Conservation (phyloP, 2,329 filamentous ascomycete species). For the Fusarium foetens region DNA sequence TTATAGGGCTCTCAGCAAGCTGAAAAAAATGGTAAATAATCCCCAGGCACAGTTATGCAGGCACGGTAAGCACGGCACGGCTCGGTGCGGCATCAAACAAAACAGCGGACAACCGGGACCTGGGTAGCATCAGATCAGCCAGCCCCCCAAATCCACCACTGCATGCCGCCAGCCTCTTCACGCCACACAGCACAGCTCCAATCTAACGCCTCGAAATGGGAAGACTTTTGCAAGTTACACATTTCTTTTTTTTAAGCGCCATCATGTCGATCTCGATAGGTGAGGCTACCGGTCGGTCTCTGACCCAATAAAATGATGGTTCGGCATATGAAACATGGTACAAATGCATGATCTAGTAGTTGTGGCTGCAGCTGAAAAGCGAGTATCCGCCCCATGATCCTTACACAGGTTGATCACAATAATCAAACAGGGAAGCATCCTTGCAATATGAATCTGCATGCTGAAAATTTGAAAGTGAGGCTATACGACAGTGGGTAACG, state of each 20-base stretch:
- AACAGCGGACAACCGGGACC: neutral
- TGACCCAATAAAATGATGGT: neutral
- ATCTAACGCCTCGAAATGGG: neutral
- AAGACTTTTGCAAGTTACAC: accelerated
- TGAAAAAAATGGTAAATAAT: neutral
- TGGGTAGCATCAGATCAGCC: neutral
- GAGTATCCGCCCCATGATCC: neutral
- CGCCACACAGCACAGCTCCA: neutral
- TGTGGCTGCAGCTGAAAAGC: neutral
- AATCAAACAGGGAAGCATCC: neutral
- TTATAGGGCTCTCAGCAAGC: neutral
- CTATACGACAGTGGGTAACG: neutral
- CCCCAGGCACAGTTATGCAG: neutral
- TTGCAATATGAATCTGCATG: neutral
- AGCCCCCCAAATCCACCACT: neutral
- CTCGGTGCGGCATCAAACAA: neutral
- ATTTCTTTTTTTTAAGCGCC: accelerated
- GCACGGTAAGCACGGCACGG: neutral
- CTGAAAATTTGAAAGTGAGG: neutral
- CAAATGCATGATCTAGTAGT: neutral
- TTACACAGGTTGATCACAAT: neutral
- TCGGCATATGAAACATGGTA: neutral
- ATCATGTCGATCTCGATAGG: neutral
- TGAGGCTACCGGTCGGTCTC: neutral
- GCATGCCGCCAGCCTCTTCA: neutral